phyloP scores from a whole-genome alignment of 2,329 filamentous ascomycete species.

The Colletotrichum falcatum region DNA sequence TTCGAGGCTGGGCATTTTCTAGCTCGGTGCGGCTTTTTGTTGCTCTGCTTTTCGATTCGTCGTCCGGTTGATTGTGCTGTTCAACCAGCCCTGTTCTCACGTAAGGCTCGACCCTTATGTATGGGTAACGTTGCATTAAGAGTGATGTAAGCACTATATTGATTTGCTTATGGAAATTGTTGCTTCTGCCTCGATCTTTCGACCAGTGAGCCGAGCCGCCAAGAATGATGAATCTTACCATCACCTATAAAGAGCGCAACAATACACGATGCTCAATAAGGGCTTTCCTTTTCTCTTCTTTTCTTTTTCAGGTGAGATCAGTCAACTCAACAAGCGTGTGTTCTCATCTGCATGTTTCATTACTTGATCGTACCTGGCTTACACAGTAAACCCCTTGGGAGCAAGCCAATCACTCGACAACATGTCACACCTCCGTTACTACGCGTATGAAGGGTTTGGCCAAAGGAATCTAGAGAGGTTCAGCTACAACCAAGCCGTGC shows the following conservation, averaged over 20 bases:
- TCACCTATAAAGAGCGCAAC: neutral
- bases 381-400: neutral
- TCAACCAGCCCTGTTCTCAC: neutral
- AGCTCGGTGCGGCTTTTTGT: neutral
- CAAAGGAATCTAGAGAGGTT: slow-evolving; percentile 48
- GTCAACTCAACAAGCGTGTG: neutral
- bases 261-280: too few relatives aligned
- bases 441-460: slow-evolving; percentile 50
- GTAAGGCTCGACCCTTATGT: slow-evolving; percentile 1
- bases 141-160: neutral
- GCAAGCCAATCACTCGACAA: neutral
- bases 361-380: neutral
- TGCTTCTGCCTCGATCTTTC: neutral
- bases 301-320: neutral
- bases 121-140: neutral
- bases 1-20: neutral
- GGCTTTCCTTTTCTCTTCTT: too few relatives aligned
- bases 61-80: neutral
- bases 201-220: neutral
- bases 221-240: neutral
- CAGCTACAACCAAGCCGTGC: slow-evolving; percentile 61
- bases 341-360: neutral
- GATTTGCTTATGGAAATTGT: neutral
- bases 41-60: neutral
- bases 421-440: slow-evolving; percentile 51